Evolutionary conservation across 2,329 filamentous ascomycete species (phyloP).

Genomic region (Dendrostoma leiphaemia): DNA sequence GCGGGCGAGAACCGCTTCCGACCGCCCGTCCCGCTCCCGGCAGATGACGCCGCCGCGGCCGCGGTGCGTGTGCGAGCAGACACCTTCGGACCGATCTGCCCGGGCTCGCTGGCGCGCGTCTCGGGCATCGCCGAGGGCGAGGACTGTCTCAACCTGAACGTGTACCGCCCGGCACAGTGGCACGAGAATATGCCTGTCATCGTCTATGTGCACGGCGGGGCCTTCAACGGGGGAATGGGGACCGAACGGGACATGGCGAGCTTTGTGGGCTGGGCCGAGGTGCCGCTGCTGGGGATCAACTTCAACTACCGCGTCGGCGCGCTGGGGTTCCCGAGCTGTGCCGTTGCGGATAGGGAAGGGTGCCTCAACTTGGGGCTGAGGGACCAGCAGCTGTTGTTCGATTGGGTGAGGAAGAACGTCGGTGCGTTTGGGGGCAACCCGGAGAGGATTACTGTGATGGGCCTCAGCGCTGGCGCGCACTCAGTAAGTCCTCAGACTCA

Average conservation of each 20-base stretch:
- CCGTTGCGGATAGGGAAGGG: slow-evolving; percentile 49
- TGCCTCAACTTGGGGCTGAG: slow-evolving; percentile 62
- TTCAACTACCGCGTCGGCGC: slow-evolving; percentile 65
- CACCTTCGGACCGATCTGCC: slow-evolving; percentile 38
- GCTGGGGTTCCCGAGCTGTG: slow-evolving; percentile 67
- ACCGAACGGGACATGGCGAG: slow-evolving; percentile 58
- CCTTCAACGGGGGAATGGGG: slow-evolving; percentile 55
- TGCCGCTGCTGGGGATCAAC: slow-evolving; percentile 55
- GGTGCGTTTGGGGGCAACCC: slow-evolving; percentile 59
- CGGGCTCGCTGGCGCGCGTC: slow-evolving; percentile 29
- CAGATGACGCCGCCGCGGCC: slow-evolving; percentile 27
- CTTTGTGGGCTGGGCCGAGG: slow-evolving; percentile 55
- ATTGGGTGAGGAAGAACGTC: slow-evolving; percentile 62
- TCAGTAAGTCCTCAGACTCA: slow-evolving; percentile 39
- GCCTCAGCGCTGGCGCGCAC: slow-evolving; percentile 61
- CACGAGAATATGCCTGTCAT: slow-evolving; percentile 43
- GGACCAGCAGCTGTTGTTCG: slow-evolving; percentile 58
- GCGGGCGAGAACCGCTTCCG: slow-evolving; percentile 44
- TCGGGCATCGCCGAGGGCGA: slow-evolving; percentile 35
- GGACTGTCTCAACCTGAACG: slow-evolving; percentile 52
- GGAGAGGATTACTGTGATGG: slow-evolving; percentile 59
- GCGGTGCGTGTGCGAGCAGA: too few relatives aligned
- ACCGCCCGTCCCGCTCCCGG: slow-evolving; percentile 34
- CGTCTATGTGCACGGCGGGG: slow-evolving; percentile 64
- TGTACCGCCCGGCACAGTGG: slow-evolving; percentile 39